Evolutionary conservation across 2,329 filamentous ascomycete genomes (phyloP).

Genomic region (Verticillium albo-atrum): DNA sequence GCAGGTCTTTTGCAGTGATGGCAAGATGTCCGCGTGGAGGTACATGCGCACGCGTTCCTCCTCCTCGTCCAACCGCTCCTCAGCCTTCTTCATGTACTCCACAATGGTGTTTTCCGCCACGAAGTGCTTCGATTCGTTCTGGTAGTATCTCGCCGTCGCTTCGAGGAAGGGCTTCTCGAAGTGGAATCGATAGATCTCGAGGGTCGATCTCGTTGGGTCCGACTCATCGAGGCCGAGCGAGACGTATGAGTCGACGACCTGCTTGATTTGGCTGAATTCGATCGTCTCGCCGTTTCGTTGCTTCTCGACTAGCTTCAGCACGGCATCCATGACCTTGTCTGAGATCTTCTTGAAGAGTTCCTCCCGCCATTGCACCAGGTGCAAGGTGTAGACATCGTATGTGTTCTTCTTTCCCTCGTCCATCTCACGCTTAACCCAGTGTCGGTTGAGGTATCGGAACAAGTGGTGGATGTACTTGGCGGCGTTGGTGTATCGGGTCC

Average conservation of each 20-base stretch:
- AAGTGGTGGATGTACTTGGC: constrained; percentile 97
- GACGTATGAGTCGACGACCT: constrained; percentile 93
- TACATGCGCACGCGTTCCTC: constrained; percentile 91
- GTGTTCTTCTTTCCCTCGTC: constrained; percentile 98
- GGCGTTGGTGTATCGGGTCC: constrained; percentile 90
- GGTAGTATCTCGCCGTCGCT: constrained; percentile 82
- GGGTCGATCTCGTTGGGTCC: constrained; percentile 87
- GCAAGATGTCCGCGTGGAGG: constrained; percentile 83
- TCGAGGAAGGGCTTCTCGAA: constrained; percentile 91
- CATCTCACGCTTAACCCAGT: constrained; percentile 99
- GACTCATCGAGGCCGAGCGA: constrained; percentile 91
- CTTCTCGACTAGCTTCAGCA: constrained; percentile 92
- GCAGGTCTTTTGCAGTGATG: constrained; percentile 79
- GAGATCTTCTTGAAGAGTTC: constrained; percentile 85
- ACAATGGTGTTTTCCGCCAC: constrained; percentile 96
- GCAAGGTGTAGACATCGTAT: constrained; percentile 95
- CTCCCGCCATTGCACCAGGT: constrained; percentile 91
- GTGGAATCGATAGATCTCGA: constrained; percentile 89
- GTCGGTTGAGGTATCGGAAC: constrained; percentile 92
- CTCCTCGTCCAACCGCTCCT: constrained; percentile 82
- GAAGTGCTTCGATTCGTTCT: constrained; percentile 89
- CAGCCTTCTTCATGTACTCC: constrained; percentile 99
- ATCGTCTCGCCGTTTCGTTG: constrained; percentile 97
- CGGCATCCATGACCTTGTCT: constrained; percentile 88
- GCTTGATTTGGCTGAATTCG: constrained; percentile 94